Percentiles rank a stretch among this genome's conserved stretches.
These are phyloP conservation scores for Coniosporium uncinatum DNA, from an alignment of 2,329 filamentous ascomycete species.

Conservation along the genomic window DNA sequence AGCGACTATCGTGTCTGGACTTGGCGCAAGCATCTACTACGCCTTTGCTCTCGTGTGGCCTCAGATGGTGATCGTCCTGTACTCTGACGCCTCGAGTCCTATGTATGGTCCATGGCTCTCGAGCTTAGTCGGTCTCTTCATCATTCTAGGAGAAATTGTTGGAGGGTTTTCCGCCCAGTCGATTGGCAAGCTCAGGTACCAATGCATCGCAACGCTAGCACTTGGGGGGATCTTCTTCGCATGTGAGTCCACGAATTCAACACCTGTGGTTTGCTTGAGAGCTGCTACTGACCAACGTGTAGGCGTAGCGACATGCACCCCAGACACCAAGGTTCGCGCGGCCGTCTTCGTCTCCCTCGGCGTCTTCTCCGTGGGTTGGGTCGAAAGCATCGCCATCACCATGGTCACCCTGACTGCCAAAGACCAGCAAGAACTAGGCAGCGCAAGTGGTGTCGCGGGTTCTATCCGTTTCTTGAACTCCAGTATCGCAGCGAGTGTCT, in stretches of 20 bases:
- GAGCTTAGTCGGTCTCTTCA: slow-evolving; percentile 25
- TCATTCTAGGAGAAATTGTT: slow-evolving; percentile 32
- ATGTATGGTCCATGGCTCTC: slow-evolving; percentile 13
- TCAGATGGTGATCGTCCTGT: slow-evolving; percentile 14
- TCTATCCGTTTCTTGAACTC: slow-evolving; percentile 34
- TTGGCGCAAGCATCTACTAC: slow-evolving; percentile 27
- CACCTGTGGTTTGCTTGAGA: not conserved
- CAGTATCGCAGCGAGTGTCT: slow-evolving; percentile 29
- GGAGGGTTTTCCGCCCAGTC: slow-evolving; percentile 28
- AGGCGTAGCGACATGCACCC: slow-evolving; percentile 9
- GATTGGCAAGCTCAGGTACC: slow-evolving; percentile 27
- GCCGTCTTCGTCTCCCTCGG: slow-evolving; percentile 16
- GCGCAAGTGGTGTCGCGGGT: slow-evolving; percentile 31
- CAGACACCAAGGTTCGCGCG: slow-evolving; percentile 12
- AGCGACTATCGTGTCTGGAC: slow-evolving; percentile 16
- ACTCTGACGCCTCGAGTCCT: slow-evolving; percentile 10
- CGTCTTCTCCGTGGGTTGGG: slow-evolving; percentile 20
- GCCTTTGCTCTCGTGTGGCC: slow-evolving; percentile 25
- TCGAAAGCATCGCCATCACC: slow-evolving; percentile 16
- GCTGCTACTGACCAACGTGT: no score
- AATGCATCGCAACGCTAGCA: slow-evolving; percentile 22
- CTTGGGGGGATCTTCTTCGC: slow-evolving; percentile 26
- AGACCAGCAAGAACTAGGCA: slow-evolving; percentile 29
- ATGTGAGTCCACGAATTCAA: not conserved
- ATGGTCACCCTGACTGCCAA: slow-evolving; percentile 26